Evolutionary conservation across 805 yeast genomes (phyloP).

Genomic region (Yueomyces sinensis): DNA sequence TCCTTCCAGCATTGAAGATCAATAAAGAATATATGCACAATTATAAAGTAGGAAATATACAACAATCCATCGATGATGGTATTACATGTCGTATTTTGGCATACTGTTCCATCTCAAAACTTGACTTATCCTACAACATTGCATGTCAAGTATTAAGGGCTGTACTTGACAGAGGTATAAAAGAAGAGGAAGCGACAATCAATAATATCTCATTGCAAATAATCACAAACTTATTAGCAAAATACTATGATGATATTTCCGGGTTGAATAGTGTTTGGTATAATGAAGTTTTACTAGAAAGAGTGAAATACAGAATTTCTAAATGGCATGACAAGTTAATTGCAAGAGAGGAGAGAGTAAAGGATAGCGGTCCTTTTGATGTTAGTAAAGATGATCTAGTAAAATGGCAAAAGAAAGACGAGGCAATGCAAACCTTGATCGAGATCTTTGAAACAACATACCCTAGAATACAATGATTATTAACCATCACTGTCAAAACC

Average conservation of each 20-base stretch:
- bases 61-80: constrained; percentile 21
- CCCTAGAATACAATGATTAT: neutral
- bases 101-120: constrained; percentile 7
- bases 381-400: neutral
- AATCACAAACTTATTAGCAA: neutral
- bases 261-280: constrained; percentile 9
- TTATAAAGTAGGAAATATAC: constrained; percentile 17
- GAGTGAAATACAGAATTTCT: neutral
- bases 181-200: constrained; percentile 7
- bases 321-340: neutral
- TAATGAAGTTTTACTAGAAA: constrained; percentile 1
- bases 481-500: no score
- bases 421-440: neutral
- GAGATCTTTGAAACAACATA: neutral
- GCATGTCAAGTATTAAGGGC: constrained; percentile 4
- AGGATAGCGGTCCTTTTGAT: neutral
- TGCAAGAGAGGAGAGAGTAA: neutral
- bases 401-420: neutral
- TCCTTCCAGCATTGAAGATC: neutral
- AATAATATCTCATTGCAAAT: constrained; percentile 1
- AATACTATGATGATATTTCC: constrained; percentile 1
- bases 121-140: constrained; percentile 1
- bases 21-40: neutral
- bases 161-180: constrained; percentile 4
- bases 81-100: constrained; percentile 7